Evolutionary conservation across 2,329 filamentous ascomycete genomes (phyloP).

Genomic region (Alternaria arbusti): DNA sequence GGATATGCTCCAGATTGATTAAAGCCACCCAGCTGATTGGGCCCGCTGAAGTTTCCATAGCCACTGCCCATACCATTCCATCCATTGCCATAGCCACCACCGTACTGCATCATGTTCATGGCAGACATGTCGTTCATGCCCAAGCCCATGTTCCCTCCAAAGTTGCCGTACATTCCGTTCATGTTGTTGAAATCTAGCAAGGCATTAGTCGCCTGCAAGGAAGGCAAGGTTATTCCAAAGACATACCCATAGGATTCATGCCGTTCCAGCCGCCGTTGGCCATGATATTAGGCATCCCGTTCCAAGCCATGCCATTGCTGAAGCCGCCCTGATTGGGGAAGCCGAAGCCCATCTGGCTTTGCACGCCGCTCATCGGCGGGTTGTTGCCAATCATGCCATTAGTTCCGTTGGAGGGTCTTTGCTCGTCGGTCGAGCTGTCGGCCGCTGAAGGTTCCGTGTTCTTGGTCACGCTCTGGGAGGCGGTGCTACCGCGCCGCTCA

Average conservation of each 20-base stretch:
- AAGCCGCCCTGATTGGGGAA: slow-evolving; percentile 57
- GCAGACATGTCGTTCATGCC: slow-evolving; percentile 76
- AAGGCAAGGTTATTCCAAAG: slow-evolving; percentile 17
- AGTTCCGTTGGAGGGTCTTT: slow-evolving; percentile 23
- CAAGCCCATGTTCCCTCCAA: slow-evolving; percentile 72
- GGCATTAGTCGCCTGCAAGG: slow-evolving; percentile 19
- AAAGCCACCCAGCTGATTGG: slow-evolving; percentile 60
- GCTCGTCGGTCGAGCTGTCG: slow-evolving; percentile 24
- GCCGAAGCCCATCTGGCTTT: slow-evolving; percentile 48
- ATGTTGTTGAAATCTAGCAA: slow-evolving; percentile 59
- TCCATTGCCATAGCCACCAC: slow-evolving; percentile 68
- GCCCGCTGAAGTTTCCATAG: slow-evolving; percentile 65
- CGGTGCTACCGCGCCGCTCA: slow-evolving; percentile 24
- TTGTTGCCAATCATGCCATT: slow-evolving; percentile 28
- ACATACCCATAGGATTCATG: slow-evolving; percentile 81
- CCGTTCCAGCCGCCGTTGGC: slow-evolving; percentile 70
- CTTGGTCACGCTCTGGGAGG: slow-evolving; percentile 23
- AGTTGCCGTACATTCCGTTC: slow-evolving; percentile 79
- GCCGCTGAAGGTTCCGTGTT: slow-evolving; percentile 24
- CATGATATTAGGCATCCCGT: slow-evolving; percentile 53
- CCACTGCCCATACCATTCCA: slow-evolving; percentile 73
- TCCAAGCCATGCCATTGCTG: slow-evolving; percentile 65
- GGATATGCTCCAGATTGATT: slow-evolving; percentile 59
- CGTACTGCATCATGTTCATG: slow-evolving; percentile 72
- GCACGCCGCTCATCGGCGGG: slow-evolving; percentile 36